Base-by-base conservation (phyloP, 164 flowering plant species). In the Hamamelis virginiana region DNA sequence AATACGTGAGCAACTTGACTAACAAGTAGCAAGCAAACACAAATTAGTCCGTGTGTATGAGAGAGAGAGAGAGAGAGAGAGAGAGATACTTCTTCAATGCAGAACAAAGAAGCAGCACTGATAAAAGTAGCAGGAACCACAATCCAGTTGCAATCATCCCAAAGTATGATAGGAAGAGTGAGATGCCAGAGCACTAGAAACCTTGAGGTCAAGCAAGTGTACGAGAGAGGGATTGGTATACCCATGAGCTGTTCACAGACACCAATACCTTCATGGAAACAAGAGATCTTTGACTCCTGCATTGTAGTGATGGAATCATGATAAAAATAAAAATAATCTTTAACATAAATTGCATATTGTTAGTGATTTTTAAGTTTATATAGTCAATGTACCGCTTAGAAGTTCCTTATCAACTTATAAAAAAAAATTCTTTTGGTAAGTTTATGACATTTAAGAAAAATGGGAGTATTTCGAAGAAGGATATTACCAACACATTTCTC, bases 131-230 rank as follows among this genome's bases (percentile, higher is more conserved):
- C 98, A 69, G 98, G 98, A 73, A 94, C 89, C 11, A 92, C 96
- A 66, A 90, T 92, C 97, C 97, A 94, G 71, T 88, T 84, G 82
- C 98, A 94, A 50, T 94, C 98, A 74, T 94, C 97, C 98, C 98
- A 94, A 33, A 94, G 87, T 69, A 90, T 94, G 55, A 94, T 75
- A 3, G 98, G 98, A 69, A 91, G 96, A 38, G 98, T 91, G 43
- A 94, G 81, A 85, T 94, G 96, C 97, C 98, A 94, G 21, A 94
- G 89, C 71, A 94, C 94, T 19, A 94, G 75, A 77, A 94, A 89
- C 76, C 98, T 85, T 55, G 97, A 94, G 26, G 98, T 94, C 81
- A 94, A 76, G 46, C 98, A 91, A 72, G 98, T 94, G 70, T 94
- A 94, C 12, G 98, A 92, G 18, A 94, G 92, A 64, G 98, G 97